A percentile compares a stretch with the other conserved stretches of the same genome.
phyloP scores from a whole-genome alignment of 306 rosid genomes.

The Vigna unguiculata region DNA sequence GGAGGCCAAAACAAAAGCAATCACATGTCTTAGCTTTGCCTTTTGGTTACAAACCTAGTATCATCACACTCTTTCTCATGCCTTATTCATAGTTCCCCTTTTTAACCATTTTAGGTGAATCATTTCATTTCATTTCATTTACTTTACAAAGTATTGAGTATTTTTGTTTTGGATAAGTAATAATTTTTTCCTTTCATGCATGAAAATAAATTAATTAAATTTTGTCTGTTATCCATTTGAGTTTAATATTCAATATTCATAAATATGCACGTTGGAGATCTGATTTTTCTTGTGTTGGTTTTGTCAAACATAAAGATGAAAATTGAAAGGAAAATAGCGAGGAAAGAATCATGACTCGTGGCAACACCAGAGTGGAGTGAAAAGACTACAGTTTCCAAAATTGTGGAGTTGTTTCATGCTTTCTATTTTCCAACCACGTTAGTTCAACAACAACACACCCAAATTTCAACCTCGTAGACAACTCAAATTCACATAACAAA shows the following conservation, averaged over 20 bases:
- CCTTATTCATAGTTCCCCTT: too few relatives aligned
- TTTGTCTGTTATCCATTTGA: too few relatives aligned
- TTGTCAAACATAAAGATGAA: too few relatives aligned
- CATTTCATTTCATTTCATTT: too few relatives aligned
- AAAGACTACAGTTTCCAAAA: slow-evolving; percentile 24
- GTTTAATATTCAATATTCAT: too few relatives aligned
- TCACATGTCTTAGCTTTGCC: slow-evolving; percentile 11
- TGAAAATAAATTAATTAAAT: too few relatives aligned
- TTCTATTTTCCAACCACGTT: slow-evolving; percentile 42
- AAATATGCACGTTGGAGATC: too few relatives aligned
- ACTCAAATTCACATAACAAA: neutral
- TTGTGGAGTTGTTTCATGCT: slow-evolving; percentile 35
- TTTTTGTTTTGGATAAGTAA: too few relatives aligned
- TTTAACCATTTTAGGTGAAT: too few relatives aligned
- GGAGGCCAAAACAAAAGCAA: slow-evolving; percentile 24
- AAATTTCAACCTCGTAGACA: slow-evolving; percentile 41
- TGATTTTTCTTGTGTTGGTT: too few relatives aligned
- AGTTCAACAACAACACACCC: slow-evolving; percentile 51
- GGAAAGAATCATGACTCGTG: neutral
- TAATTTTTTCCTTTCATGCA: too few relatives aligned
- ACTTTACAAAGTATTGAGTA: too few relatives aligned
- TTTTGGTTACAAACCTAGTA: slow-evolving; percentile 24
- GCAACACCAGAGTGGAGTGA: neutral
- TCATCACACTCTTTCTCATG: slow-evolving; percentile 41
- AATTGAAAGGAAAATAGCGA: neutral